phyloP scores from a whole-genome alignment of 2,329 filamentous ascomycete species.

The Rasamsonia emersonii region DNA sequence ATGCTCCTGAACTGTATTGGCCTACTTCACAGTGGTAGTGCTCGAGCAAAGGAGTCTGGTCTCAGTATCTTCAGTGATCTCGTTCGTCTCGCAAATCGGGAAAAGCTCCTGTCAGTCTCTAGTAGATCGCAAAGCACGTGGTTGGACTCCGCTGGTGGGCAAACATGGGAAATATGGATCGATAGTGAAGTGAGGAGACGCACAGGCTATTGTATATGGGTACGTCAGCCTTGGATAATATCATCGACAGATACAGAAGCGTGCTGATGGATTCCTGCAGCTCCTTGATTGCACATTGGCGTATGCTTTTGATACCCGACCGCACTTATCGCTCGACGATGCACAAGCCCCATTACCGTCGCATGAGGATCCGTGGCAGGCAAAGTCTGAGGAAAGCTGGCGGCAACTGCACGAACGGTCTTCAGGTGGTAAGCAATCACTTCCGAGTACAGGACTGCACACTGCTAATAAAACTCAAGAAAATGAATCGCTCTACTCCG shows the following conservation, averaged over 20 bases:
- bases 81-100: slow-evolving; percentile 14
- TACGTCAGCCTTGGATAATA: slow-evolving; percentile 17
- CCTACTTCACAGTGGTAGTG: slow-evolving; percentile 18
- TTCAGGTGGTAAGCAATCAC: slow-evolving; percentile 16
- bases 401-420: slow-evolving; percentile 15
- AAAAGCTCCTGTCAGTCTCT: slow-evolving; percentile 15
- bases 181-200: slow-evolving; percentile 29
- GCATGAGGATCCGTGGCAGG: slow-evolving; percentile 35
- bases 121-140: slow-evolving; percentile 7
- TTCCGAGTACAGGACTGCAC: not conserved
- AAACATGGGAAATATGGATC: slow-evolving; percentile 29
- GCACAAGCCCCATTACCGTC: slow-evolving; percentile 32
- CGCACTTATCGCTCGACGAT: slow-evolving; percentile 32
- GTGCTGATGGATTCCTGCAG: too few relatives aligned
- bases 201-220: slow-evolving; percentile 37
- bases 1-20: slow-evolving; percentile 26
- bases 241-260: too few relatives aligned
- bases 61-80: slow-evolving; percentile 21
- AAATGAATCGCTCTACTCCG: slow-evolving; percentile 31
- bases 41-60: slow-evolving; percentile 16
- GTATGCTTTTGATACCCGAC: slow-evolving; percentile 29
- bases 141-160: slow-evolving; percentile 9
- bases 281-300: slow-evolving; percentile 35
- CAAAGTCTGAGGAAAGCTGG: slow-evolving; percentile 26
- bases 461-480: slow-evolving; percentile 8